A percentile compares a stretch with the other conserved stretches of the same genome.
Conservation (phyloP, 352 stramenopile genomes). For the Globisporangium alternatum region DNA sequence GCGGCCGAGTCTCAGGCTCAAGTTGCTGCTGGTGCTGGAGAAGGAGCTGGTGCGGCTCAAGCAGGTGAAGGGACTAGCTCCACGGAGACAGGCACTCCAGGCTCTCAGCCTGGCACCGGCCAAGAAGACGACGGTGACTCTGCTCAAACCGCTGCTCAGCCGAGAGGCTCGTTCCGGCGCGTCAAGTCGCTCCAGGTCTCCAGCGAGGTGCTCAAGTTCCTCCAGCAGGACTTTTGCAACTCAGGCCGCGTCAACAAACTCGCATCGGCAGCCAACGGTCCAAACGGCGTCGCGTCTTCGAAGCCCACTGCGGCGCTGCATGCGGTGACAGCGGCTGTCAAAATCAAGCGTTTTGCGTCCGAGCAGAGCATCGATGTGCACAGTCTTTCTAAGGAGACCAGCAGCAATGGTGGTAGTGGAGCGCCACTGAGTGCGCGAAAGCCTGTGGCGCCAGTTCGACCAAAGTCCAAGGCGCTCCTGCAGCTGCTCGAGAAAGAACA, state of each 20-base stretch:
- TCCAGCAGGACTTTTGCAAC: conserved; percentile 74
- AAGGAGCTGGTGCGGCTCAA: conserved; percentile 9
- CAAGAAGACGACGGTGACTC: conserved; percentile 3
- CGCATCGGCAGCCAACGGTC: neutral
- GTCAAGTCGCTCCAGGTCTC: conserved; percentile 64
- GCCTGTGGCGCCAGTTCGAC: conserved; percentile 13
- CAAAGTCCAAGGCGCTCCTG: conserved; percentile 54
- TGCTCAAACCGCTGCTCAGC: conserved; percentile 1
- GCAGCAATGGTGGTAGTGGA: neutral
- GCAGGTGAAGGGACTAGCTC: neutral
- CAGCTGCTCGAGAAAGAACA: conserved; percentile 34
- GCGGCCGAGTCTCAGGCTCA: conserved; percentile 1
- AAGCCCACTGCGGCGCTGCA: conserved; percentile 2
- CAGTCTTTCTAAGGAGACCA: neutral
- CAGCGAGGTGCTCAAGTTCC: conserved; percentile 54
- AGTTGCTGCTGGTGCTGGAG: neutral
- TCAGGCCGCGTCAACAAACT: conserved; percentile 23
- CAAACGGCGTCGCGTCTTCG: neutral
- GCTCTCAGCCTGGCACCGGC: neutral
- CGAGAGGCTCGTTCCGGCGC: conserved; percentile 24
- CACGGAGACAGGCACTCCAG: neutral
- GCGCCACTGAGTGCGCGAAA: neutral
- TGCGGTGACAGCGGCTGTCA: conserved; percentile 4
- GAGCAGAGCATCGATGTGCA: conserved; percentile 7
- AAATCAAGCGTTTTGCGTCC: conserved; percentile 19